These are phyloP conservation scores for Boletus sp. DNA, from an alignment of 1,284 basidiomycete genomes.

Conservation along the genomic window DNA sequence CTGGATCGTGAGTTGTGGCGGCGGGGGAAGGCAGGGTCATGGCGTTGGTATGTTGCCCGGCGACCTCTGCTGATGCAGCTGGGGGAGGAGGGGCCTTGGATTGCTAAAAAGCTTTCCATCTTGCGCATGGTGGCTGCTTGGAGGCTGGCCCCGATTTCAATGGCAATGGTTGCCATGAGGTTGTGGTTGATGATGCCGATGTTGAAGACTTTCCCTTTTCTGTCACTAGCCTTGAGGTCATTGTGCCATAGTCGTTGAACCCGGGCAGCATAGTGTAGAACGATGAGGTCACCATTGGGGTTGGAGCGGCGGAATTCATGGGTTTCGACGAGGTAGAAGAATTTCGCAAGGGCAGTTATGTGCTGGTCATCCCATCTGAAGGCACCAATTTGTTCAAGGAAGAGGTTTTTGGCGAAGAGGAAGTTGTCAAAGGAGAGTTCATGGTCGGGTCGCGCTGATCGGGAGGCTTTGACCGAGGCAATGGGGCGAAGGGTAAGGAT, in stretches of 20 bases:
- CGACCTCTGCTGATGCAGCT: not conserved
- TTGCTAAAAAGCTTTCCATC: too few species aligned
- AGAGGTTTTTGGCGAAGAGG: not conserved
- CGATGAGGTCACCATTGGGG: rapidly evolving
- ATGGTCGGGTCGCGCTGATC: not conserved
- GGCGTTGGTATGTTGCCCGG: too few species aligned
- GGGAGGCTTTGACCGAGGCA: not conserved
- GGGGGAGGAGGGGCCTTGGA: not conserved
- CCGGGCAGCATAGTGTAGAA: not conserved
- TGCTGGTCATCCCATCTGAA: not conserved
- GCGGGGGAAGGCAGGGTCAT: not conserved
- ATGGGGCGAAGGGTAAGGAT: not conserved
- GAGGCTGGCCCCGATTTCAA: not conserved
- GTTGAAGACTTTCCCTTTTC: not conserved
- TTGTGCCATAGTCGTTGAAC: not conserved
- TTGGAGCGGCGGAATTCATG: not conserved
- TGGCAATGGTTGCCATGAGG: not conserved
- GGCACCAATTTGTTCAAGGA: not conserved
- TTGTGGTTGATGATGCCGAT: not conserved
- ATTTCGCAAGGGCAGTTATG: not conserved
- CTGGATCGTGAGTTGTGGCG: too few species aligned
- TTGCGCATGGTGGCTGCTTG: not conserved
- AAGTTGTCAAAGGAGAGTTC: not conserved
- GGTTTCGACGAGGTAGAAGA: constrained; percentile 6
- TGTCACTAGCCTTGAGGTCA: not conserved